Base-by-base conservation (phyloP, 257 asterid species). In the Scutellaria minor region DNA sequence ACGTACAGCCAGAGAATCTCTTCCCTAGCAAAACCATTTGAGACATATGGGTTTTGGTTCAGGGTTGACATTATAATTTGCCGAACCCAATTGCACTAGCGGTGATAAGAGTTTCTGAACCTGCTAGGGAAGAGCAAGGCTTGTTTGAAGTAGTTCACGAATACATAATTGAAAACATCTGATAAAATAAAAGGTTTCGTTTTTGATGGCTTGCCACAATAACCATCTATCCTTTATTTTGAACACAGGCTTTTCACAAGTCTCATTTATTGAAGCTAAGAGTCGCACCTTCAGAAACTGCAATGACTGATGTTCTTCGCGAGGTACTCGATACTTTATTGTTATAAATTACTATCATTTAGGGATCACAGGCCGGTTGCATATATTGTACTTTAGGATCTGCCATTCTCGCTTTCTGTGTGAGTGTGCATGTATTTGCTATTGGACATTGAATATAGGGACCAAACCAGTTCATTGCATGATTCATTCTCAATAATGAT, bases 231-330 rank as follows among this genome's bases (percentile, higher is more conserved):
- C 51, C 55, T 62, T 64, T 41, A 39, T 70, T 77, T 57, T 71
- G 66, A 51, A 48, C 41, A 48, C 88, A 95, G 99, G 92, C 95
- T 69, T 95, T 95, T 85, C 98, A 90, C 88, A 95, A 86, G 87
- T 90, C 96, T 82, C 97, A 95, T 84, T 78, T 95, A 81, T 77
- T 80, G 71, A 95, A 95, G 92, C 85, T 85, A 83, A 87, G 98
- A 76, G 99, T 95, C 39, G 91, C 96, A 70, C 98, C 99, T 57
- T 90, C 96, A 8, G 98, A 92, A 85, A 95, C 99, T 84, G 99
- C 99, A 70, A 89, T 95, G 99, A 84, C 90, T 51, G 99, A 95
- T 84, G 99, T 95, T 75, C 83, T 87, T 62, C 99, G 98, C 37
- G 99, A 95, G 99, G 99, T 92, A 84, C 31, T 57, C 68, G 50